Percentiles rank a stretch among this genome's conserved stretches.
Evolutionary conservation across 495 filamentous ascomycete species (phyloP).

Genomic region (Annulohypoxylon nitens): DNA sequence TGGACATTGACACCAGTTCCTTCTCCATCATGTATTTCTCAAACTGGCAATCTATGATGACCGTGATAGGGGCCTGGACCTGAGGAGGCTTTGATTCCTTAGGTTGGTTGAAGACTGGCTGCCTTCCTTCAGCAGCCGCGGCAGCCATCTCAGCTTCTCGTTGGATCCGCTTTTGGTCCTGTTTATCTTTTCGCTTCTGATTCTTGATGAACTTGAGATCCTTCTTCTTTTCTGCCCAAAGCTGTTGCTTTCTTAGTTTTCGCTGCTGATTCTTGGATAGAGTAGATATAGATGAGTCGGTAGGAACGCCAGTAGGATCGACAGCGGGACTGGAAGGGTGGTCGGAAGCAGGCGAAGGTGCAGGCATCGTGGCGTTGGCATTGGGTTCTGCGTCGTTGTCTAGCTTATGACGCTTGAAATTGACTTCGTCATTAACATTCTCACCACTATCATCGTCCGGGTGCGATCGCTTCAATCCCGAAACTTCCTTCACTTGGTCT

Average conservation of each 20-base stretch:
- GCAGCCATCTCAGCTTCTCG: slow-evolving; percentile 55
- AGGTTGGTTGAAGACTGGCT: slow-evolving; percentile 48
- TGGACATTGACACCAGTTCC: slow-evolving; percentile 83
- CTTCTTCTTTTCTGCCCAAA: slow-evolving; percentile 3
- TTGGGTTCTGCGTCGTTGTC: slow-evolving; percentile 25
- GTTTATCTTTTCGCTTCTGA: slow-evolving; percentile 74
- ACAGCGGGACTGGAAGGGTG: background rate
- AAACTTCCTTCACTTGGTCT: background rate
- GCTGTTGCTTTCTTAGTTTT: background rate
- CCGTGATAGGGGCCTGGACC: slow-evolving; percentile 73
- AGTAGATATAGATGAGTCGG: background rate
- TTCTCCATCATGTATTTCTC: slow-evolving; percentile 87
- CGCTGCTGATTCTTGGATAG: slow-evolving; percentile 79
- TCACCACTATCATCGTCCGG: slow-evolving; percentile 10
- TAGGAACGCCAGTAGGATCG: background rate
- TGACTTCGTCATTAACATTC: slow-evolving; percentile 12
- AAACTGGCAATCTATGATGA: slow-evolving; percentile 93
- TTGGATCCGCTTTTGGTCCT: slow-evolving; percentile 59
- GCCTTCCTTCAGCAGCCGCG: slow-evolving; percentile 57
- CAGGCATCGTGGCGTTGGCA: slow-evolving; percentile 8
- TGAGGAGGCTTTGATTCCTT: slow-evolving; percentile 56
- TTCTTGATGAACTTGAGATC: background rate
- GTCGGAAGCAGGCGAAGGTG: background rate
- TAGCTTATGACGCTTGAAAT: background rate
- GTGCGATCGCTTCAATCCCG: slow-evolving; percentile 28